A percentile compares a stretch with the other conserved stretches of the same genome.
Evolutionary conservation across 2,329 filamentous ascomycete species (phyloP).

Genomic region (Aspergillus pseudotamarii): DNA sequence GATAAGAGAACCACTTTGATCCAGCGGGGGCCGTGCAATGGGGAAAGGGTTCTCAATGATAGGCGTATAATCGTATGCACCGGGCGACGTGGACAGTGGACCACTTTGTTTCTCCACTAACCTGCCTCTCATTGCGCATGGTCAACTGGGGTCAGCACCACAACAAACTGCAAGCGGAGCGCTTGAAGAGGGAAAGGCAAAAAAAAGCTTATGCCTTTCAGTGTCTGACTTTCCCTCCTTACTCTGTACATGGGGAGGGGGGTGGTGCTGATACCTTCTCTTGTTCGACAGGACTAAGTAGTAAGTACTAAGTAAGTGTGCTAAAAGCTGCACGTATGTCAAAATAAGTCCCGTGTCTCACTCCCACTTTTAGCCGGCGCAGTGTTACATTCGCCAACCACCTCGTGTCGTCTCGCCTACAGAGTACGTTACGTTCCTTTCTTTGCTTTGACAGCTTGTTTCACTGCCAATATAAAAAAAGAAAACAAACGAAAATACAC

Average conservation of each 20-base stretch:
- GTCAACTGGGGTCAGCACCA: slow-evolving; percentile 1
- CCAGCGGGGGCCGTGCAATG: slow-evolving; percentile 18
- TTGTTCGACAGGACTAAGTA: not conserved
- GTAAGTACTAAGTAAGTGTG: not conserved
- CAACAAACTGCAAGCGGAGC: not conserved
- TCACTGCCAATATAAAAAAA: not conserved
- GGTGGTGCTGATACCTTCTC: not conserved
- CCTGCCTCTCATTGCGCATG: not conserved
- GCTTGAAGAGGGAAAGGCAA: not conserved
- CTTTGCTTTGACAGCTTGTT: not conserved
- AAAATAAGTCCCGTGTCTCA: slow-evolving; percentile 4
- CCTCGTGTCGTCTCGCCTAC: not conserved
- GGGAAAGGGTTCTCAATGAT: slow-evolving; percentile 14
- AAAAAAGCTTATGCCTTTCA: not conserved
- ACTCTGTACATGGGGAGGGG: not conserved
- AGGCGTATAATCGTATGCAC: slow-evolving; percentile 2
- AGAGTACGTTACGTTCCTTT: not conserved
- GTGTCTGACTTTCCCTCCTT: not conserved
- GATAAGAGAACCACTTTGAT: slow-evolving; percentile 16
- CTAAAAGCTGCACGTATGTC: not conserved
- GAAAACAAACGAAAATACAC: not conserved
- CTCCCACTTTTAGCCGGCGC: not conserved
- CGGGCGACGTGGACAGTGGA: not conserved
- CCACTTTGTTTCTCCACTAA: not conserved
- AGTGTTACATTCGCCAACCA: slow-evolving; percentile 1